phyloP scores from a whole-genome alignment of 257 asterid species.

The Voacanga thouarsii region DNA sequence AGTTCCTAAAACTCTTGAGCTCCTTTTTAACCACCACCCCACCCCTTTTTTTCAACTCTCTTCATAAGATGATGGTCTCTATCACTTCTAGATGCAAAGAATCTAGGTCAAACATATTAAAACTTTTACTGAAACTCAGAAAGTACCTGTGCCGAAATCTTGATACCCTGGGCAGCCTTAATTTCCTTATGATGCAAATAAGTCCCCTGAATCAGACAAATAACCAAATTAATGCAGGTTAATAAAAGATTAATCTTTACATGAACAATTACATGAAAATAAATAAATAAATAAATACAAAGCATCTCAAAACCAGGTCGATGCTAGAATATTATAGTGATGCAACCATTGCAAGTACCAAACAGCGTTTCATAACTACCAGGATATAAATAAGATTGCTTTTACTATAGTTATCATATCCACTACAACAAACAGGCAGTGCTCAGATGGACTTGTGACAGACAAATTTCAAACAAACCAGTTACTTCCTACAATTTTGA shows the following conservation, averaged over 20 bases:
- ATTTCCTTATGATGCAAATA: conserved; percentile 89
- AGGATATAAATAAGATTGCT: neutral
- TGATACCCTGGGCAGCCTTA: conserved; percentile 97
- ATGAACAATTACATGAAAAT: neutral
- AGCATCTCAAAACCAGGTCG: neutral
- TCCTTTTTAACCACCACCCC: neutral
- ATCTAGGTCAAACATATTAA: neutral
- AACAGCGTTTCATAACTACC: neutral
- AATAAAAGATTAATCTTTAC: neutral
- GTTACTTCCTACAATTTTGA: neutral
- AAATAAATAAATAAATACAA: neutral
- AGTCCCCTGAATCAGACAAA: conserved; percentile 59
- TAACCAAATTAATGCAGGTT: neutral
- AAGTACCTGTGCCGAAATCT: conserved; percentile 90
- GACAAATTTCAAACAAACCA: neutral
- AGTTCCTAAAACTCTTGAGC: neutral
- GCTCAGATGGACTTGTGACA: neutral
- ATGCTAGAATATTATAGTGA: neutral
- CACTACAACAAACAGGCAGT: neutral
- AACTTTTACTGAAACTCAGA: neutral
- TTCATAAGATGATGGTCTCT: neutral
- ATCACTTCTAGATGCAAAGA: neutral
- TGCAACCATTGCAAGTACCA: neutral
- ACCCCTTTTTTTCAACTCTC: neutral
- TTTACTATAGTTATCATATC: neutral